Evolutionary conservation across 1,284 basidiomycete genomes (phyloP), one percentile per base, ranked within the genome.

Genomic region (Heliocybe sulcata): DNA sequence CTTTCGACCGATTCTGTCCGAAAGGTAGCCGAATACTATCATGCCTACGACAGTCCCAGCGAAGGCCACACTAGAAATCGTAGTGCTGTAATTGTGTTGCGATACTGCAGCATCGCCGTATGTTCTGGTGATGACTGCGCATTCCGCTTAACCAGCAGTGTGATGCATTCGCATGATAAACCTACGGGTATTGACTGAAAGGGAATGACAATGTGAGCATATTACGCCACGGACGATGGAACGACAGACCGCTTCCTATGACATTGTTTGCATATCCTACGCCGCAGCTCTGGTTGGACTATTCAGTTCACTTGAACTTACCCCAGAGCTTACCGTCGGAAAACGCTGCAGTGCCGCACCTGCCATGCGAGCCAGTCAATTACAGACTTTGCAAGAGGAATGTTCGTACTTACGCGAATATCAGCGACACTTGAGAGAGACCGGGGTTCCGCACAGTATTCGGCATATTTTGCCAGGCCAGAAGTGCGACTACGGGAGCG

Each of bases 1-100:
- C 65, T 95, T 95, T 53, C 94, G 82, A 8, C 94, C 94, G 55
- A 94, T 63, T 66, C 88, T 90, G 68, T 97, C 94, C 8, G 89
- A 90, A 54, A 94, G 71, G 65, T 84, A 92, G 22, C 87, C 87
- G 62, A 90, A 90, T 35, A 66, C 59, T 54, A 90, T 66, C 88
- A 90, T 90, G 48, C 88, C 94, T 16, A 93, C 75, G 42, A 96
- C 72, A 12, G 90, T 94, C 19, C 92, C 92, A 26, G 84, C 92
- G 62, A 94, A 94, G 0, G 78, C 79, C 58, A 92, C 70, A 66
- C 85, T 87, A 58, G 75, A 77, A 35, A 93, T 69, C 0, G 74
- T 75, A n/a, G 71, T 81, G 65, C 79, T 79, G 65, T 87, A 86
- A 61, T 83, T 79, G 54, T 78, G 64, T 1, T 67, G 61, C n/a